Base-by-base conservation (phyloP, 2,329 filamentous ascomycete genomes). In the Orbilia oligospora region DNA sequence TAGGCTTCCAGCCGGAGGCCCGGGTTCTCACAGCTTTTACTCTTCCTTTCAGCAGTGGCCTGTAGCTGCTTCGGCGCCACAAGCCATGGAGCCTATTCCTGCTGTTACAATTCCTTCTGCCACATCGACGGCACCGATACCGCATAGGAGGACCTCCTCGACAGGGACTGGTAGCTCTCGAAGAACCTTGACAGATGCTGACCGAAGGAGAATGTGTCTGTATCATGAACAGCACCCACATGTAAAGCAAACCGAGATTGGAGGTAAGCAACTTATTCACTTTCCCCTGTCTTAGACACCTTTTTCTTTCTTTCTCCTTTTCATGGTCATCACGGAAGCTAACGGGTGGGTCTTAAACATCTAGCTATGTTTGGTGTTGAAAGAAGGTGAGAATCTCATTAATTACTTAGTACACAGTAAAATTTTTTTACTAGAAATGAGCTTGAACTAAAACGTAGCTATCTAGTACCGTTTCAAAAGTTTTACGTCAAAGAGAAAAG, bases 171-270 rank as follows among this genome's bases (percentile, higher is more conserved):
- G 91, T 58, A 92, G 91, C 58, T 92, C 93, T 3, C 88, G 94
- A 81, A 93, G 93, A 85, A 98, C 95, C 0, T 87, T 99, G 81
- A 97, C 94, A 6, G 93, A 97, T 83, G 91, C 93, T 75, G 94
- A 98, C 84, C 92, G 96, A 80, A 89, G 94, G 81, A 89, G 90
- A 53, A 99, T 99, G 94, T 99, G 96, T 84, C 89, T 93, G 83
- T 97, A 95, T 84, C 92, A 95, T 82, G 92, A 96, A 83, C 92
- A 97, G 80, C 91, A 98, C 83, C 96, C 95, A 22, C 91, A 90
- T 61, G 91, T 93, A 55, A 97, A 97, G 85, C 96, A 99, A 86
- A 96, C 94, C 18, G 95, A 98, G 83, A 99, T 99, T 85, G 96
- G 96, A 85, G 89, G 91, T 92, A 87, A 84, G 89, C 49, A 48